A percentile compares a stretch with the other conserved stretches of the same genome.
phyloP scores from a whole-genome alignment of 148 eudicot genomes.

The Linanthus parryae region DNA sequence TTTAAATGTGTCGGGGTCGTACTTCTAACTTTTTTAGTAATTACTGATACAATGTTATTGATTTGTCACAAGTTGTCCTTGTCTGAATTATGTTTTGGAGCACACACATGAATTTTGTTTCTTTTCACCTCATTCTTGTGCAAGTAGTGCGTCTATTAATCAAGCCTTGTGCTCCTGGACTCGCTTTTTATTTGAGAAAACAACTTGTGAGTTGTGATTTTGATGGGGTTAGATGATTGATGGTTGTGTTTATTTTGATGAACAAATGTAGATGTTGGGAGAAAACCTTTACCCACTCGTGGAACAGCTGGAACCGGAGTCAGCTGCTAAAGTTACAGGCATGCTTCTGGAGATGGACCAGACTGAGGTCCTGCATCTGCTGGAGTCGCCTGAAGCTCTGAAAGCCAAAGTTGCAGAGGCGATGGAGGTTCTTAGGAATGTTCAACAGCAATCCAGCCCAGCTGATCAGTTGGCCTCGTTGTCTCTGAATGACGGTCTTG shows the following conservation, averaged over 20 bases:
- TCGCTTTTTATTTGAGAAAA: background rate
- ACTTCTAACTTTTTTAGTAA: no score
- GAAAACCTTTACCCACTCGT: constrained; percentile 76
- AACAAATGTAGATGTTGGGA: constrained; percentile 52
- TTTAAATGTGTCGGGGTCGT: no score
- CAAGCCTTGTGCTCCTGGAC: background rate
- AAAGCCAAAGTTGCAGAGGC: constrained; percentile 78
- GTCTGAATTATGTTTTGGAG: background rate
- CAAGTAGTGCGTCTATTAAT: background rate
- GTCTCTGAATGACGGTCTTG: constrained; percentile 47
- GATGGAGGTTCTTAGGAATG: constrained; percentile 62
- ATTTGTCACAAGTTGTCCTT: no score
- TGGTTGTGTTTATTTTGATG: background rate
- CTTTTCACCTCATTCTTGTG: background rate
- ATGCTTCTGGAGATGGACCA: constrained; percentile 88
- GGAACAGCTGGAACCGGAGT: constrained; percentile 63
- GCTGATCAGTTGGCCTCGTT: constrained; percentile 55
- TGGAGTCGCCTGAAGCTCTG: constrained; percentile 72
- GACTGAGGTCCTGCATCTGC: constrained; percentile 62
- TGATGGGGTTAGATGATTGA: background rate
- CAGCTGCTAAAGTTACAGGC: constrained; percentile 77
- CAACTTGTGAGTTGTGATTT: no score
- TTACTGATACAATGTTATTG: no score
- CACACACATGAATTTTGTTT: background rate
- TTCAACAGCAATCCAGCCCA: constrained; percentile 47